A percentile compares a stretch with the other conserved stretches of the same genome.
Evolutionary conservation across 2,329 filamentous ascomycete species (phyloP).

Genomic region (Penicillium crustosum): DNA sequence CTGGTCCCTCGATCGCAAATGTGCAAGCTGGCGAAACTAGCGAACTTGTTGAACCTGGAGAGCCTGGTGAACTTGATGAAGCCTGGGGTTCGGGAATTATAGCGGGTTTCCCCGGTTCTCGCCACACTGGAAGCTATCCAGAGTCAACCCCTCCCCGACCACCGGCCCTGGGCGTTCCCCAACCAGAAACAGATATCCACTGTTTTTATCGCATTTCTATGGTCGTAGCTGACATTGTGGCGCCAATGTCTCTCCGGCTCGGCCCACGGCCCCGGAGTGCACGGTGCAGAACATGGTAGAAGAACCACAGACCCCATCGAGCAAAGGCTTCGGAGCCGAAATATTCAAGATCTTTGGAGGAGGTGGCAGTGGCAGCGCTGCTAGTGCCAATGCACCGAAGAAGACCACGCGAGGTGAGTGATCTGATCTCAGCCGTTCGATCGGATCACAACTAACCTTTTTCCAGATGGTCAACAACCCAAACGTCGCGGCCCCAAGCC

Average conservation of each 20-base stretch:
- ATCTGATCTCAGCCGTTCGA: neutral
- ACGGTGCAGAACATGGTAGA: constrained; percentile 18
- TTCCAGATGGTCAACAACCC: constrained; percentile 73
- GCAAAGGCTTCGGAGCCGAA: constrained; percentile 28
- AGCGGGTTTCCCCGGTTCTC: constrained; percentile 1
- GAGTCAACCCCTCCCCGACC: neutral
- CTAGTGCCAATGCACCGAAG: constrained; percentile 46
- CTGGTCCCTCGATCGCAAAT: neutral
- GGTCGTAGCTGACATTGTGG: constrained; percentile 16
- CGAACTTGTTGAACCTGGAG: no score
- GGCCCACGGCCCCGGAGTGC: constrained; percentile 15
- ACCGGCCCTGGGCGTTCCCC: no score
- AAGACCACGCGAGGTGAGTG: constrained; percentile 70
- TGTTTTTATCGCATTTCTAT: neutral
- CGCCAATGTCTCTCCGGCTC: constrained; percentile 14
- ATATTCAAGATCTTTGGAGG: constrained; percentile 56
- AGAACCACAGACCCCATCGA: constrained; percentile 23
- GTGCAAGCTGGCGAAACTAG: neutral
- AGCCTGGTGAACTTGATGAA: neutral
- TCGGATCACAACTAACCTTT: constrained; percentile 19
- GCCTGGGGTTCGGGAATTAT: neutral
- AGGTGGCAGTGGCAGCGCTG: constrained; percentile 35
- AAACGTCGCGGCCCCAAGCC: constrained; percentile 94
- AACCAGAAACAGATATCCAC: neutral
- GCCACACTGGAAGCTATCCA: neutral